phyloP scores from a whole-genome alignment of 2,329 filamentous ascomycete species.

The Daldinia sp. region DNA sequence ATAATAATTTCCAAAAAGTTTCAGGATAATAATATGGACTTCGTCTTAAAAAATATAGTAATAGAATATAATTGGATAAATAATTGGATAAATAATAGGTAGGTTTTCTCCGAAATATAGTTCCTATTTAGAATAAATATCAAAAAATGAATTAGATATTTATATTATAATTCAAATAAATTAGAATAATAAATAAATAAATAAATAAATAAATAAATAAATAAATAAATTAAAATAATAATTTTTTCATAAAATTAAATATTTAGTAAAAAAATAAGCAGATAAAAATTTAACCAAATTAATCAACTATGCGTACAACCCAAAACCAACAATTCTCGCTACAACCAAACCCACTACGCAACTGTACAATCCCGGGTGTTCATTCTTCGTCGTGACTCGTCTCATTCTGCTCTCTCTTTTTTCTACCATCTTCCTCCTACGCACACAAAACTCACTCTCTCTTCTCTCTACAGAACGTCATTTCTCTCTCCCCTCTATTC shows the following conservation, averaged over 20 bases:
- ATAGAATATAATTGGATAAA: no score
- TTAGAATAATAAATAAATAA: no score
- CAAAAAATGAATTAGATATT: no score
- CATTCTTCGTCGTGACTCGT: slow-evolving; percentile 35
- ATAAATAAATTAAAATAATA: slow-evolving; percentile 12
- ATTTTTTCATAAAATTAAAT: no score
- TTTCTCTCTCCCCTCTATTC: slow-evolving; percentile 16
- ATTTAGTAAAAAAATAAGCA: no score
- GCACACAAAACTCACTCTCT: slow-evolving; percentile 25
- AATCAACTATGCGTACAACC: slow-evolving; percentile 33
- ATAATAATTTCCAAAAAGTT: no score
- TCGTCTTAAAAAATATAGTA: no score
- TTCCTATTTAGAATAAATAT: no score
- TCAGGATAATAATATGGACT: no score
- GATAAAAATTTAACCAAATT: slow-evolving; percentile 28
- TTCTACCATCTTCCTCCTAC: slow-evolving; percentile 13
- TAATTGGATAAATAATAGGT: no score
- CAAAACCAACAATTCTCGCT: slow-evolving; percentile 37
- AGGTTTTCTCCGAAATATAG: no score
- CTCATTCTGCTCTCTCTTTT: slow-evolving; percentile 28
- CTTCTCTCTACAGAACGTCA: slow-evolving; percentile 29
- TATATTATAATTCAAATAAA: no score
- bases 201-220: slow-evolving; percentile 2
- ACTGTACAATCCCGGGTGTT: slow-evolving; percentile 26
- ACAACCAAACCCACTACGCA: slow-evolving; percentile 33